These are phyloP conservation scores for Scedosporium boydii DNA, from an alignment of 2,329 filamentous ascomycete genomes.

Conservation along the genomic window DNA sequence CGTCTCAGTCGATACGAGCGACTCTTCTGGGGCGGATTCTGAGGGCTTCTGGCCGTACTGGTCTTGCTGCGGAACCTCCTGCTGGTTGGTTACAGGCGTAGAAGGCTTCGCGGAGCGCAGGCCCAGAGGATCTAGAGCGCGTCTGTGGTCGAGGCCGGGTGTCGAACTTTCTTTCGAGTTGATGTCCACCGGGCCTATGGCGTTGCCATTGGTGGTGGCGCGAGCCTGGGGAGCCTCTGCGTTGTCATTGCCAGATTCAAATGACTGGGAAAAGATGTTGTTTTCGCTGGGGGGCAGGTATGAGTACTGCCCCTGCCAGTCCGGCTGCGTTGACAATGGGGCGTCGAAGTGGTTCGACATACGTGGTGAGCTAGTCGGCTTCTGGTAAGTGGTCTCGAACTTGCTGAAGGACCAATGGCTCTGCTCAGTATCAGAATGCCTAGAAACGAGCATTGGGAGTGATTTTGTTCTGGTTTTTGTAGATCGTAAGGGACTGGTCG, in stretches of 20 bases:
- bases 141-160: constrained; percentile 8
- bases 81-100: constrained; percentile 26
- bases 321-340: constrained; percentile 42
- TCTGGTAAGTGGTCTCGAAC: constrained; percentile 36
- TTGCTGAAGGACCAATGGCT: constrained; percentile 46
- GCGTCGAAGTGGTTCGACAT: constrained; percentile 49
- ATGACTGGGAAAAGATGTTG: constrained; percentile 34
- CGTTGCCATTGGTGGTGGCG: constrained; percentile 19
- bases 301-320: constrained; percentile 48
- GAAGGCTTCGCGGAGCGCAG: constrained; percentile 30
- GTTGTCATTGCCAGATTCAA: constrained; percentile 30
- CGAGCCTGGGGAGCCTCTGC: constrained; percentile 25
- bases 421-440: constrained; percentile 42
- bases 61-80: constrained; percentile 13
- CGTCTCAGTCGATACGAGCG: constrained; percentile 28
- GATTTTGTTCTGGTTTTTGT: not conserved
- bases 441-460: constrained; percentile 46
- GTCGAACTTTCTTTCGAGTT: constrained; percentile 36
- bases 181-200: constrained; percentile 45
- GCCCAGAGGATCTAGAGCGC: constrained; percentile 29
- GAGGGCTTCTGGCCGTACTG: constrained; percentile 23
- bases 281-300: constrained; percentile 36
- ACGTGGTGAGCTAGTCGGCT: constrained; percentile 36
- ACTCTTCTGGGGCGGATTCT: constrained; percentile 28
- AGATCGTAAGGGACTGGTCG: not conserved